A percentile compares a stretch with the other conserved stretches of the same genome.
Evolutionary conservation across 306 rosid genomes (phyloP).

Genomic region (Prunus padus): DNA sequence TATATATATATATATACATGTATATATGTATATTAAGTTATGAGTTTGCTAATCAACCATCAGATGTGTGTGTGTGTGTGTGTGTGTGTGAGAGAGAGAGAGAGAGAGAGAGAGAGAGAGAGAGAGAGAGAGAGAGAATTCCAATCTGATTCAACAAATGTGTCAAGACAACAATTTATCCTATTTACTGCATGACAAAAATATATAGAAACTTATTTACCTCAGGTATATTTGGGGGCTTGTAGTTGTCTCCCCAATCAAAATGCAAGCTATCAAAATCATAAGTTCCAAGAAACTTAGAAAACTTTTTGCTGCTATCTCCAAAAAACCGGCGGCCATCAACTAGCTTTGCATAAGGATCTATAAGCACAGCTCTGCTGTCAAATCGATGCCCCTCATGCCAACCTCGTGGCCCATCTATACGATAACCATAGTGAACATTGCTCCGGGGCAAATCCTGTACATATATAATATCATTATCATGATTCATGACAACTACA

Average conservation of each 20-base stretch:
- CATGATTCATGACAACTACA: background rate
- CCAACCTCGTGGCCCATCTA: conserved; percentile 87
- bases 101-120: background rate
- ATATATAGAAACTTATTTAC: conserved; percentile 38
- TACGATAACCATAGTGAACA: conserved; percentile 75
- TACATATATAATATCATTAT: conserved; percentile 1
- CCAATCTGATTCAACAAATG: background rate
- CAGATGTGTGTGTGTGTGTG: too few species aligned
- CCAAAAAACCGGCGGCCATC: conserved; percentile 88
- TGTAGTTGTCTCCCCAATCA: conserved; percentile 89
- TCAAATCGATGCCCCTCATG: conserved; percentile 89
- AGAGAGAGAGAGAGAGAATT: background rate
- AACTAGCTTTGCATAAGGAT: conserved; percentile 90
- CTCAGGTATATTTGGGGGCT: conserved; percentile 86
- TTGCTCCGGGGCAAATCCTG: conserved; percentile 80
- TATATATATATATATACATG: background rate
- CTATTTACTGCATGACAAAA: conserved; percentile 6
- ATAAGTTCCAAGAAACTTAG: conserved; percentile 76
- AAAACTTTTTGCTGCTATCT: conserved; percentile 53
- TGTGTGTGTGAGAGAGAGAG: too few species aligned
- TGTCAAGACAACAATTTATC: conserved; percentile 20
- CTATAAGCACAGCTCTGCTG: conserved; percentile 65
- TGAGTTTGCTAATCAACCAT: background rate
- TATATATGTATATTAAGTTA: conserved; percentile 6
- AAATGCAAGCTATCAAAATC: conserved; percentile 80